Evolutionary conservation across 371 early-diverging fungal species (phyloP).

Genomic region (Mortierella sp.): DNA sequence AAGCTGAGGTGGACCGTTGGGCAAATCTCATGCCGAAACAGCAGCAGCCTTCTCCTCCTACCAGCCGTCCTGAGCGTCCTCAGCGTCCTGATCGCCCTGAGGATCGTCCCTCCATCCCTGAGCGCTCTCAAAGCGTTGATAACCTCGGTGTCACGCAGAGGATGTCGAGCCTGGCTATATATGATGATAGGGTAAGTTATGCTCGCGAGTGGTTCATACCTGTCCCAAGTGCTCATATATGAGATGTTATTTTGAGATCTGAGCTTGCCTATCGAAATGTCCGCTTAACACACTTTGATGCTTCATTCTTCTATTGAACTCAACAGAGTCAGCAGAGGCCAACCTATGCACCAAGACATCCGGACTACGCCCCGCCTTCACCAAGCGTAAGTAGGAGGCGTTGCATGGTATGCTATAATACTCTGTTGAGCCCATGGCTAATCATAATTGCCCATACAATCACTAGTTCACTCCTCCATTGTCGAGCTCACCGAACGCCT

Average conservation of each 20-base stretch:
- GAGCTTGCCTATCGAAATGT: conserved; percentile 6
- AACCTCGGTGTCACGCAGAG: conserved; percentile 39
- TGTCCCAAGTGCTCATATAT: conserved; percentile 9
- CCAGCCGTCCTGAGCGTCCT: conserved; percentile 43
- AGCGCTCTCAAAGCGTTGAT: conserved; percentile 29
- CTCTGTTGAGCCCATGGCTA: background rate
- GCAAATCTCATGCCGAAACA: conserved; percentile 48
- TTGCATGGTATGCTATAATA: background rate
- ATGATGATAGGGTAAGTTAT: conserved; percentile 44
- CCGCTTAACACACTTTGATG: conserved; percentile 5
- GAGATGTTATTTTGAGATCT: conserved; percentile 14
- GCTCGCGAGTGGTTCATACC: background rate
- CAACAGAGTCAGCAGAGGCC: conserved; percentile 35
- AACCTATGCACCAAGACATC: conserved; percentile 30
- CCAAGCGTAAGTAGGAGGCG: conserved; percentile 32
- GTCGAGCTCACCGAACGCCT: conserved; percentile 39
- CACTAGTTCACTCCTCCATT: conserved; percentile 29
- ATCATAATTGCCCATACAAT: background rate
- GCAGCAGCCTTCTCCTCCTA: conserved; percentile 34
- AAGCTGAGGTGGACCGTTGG: conserved; percentile 48
- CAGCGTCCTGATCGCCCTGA: conserved; percentile 46
- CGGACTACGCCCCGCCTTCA: conserved; percentile 42
- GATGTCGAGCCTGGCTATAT: conserved; percentile 46
- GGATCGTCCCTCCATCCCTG: conserved; percentile 41
- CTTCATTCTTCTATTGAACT: background rate